phyloP scores from a whole-genome alignment of 306 rosid species.

The Cucurbita maxima region DNA sequence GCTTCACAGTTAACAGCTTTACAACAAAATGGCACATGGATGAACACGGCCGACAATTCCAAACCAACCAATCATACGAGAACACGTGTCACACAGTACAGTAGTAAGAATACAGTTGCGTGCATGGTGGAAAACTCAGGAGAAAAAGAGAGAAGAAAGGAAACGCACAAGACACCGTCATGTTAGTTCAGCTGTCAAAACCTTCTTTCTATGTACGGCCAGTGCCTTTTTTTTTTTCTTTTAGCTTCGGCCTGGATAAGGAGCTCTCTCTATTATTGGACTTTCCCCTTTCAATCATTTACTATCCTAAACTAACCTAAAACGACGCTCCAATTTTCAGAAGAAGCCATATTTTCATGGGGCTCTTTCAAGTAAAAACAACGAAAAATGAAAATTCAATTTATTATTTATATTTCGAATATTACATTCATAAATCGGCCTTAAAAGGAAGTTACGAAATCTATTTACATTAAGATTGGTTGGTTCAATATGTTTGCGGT shows the following conservation, averaged over 20 bases:
- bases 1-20: neutral
- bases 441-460: neutral
- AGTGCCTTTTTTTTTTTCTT: neutral
- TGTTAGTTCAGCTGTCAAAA: conserved; percentile 4
- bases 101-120: neutral
- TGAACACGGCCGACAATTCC: neutral
- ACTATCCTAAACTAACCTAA: neutral
- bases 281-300: neutral
- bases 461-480: neutral
- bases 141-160: neutral
- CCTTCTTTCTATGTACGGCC: neutral
- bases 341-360: neutral
- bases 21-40: neutral
- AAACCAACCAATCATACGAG: neutral
- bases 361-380: neutral
- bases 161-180: neutral
- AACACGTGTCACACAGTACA: neutral
- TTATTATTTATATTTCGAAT: neutral
- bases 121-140: neutral
- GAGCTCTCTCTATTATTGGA: neutral
- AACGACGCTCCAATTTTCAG: neutral
- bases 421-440: neutral
- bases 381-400: neutral
- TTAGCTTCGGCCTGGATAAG: neutral
- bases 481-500: neutral